These are phyloP conservation scores for Mercurialis annua DNA, from an alignment of 345 rosid genomes.

Conservation along the genomic window DNA sequence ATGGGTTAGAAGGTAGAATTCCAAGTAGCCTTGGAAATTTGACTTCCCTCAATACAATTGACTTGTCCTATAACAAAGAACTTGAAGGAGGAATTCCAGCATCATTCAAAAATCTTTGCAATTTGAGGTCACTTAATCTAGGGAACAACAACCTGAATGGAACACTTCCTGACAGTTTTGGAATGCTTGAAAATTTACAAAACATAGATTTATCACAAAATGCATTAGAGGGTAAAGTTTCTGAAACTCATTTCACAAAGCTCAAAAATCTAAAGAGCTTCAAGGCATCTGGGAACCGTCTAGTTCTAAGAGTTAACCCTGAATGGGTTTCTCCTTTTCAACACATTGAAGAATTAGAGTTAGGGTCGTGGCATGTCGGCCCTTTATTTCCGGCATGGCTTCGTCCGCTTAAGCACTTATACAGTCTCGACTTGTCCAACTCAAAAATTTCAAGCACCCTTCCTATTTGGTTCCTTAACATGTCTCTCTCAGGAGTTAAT, in stretches of 20 bases:
- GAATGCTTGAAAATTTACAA: too few species aligned
- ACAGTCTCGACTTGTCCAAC: too few species aligned
- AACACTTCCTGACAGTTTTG: too few species aligned
- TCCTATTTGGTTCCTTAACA: too few species aligned
- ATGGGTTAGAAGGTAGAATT: too few species aligned
- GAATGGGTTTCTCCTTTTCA: not conserved
- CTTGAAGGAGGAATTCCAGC: conserved; percentile 15
- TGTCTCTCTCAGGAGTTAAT: too few species aligned
- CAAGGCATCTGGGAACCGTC: not conserved
- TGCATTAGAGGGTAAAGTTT: conserved; percentile 19
- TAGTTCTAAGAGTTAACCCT: not conserved
- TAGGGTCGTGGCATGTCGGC: too few species aligned
- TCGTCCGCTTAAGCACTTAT: too few species aligned
- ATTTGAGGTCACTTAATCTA: conserved; percentile 1
- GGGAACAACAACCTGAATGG: conserved; percentile 11
- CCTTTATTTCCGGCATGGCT: too few species aligned
- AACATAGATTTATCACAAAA: conserved; percentile 9
- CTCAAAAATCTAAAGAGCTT: conserved; percentile 14
- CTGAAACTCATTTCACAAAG: conserved; percentile 23
- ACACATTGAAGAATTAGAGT: too few species aligned
- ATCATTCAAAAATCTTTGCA: conserved; percentile 16
- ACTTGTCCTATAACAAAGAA: not conserved
- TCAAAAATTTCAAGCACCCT: too few species aligned
- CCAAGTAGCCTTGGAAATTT: not conserved
- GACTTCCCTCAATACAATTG: not conserved